phyloP scores from a whole-genome alignment of 1,284 basidiomycete species.

The Pseudozyma tsukubaensis region DNA sequence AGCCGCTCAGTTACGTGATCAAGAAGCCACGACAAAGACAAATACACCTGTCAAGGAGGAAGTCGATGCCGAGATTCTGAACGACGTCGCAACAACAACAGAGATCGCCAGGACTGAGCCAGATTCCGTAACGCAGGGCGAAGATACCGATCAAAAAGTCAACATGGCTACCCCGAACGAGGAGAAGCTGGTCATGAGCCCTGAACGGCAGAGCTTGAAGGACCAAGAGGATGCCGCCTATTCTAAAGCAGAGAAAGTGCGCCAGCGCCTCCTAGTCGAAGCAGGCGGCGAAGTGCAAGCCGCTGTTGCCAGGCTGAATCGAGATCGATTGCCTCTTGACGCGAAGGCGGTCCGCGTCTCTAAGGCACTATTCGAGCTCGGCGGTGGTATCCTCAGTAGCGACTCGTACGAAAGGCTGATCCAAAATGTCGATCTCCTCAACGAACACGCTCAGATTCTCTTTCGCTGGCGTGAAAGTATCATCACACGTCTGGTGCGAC shows the following conservation, averaged over 20 bases:
- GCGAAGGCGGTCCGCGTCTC: constrained; percentile 9
- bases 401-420: constrained; percentile 15
- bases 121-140: neutral
- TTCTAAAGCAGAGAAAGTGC: constrained; percentile 54
- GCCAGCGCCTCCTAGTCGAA: constrained; percentile 55
- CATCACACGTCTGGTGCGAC: constrained; percentile 40
- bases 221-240: constrained; percentile 57
- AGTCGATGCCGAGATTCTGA: neutral
- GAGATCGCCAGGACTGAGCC: neutral
- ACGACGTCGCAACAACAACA: neutral
- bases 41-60: constrained; percentile 5
- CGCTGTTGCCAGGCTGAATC: constrained; percentile 19
- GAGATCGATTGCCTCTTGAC: constrained; percentile 8
- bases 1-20: neutral
- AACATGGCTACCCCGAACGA: neutral
- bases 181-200: constrained; percentile 10
- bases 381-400: constrained; percentile 30
- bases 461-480: constrained; percentile 57
- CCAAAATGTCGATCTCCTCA: constrained; percentile 29
- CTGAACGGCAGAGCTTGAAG: constrained; percentile 37
- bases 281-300: constrained; percentile 48
- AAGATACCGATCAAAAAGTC: neutral
- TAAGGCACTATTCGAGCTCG: constrained; percentile 23
- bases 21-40: neutral
- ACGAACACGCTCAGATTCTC: constrained; percentile 50